Base-by-base conservation (phyloP, 345 rosid species). In the Sonneratia alba region DNA sequence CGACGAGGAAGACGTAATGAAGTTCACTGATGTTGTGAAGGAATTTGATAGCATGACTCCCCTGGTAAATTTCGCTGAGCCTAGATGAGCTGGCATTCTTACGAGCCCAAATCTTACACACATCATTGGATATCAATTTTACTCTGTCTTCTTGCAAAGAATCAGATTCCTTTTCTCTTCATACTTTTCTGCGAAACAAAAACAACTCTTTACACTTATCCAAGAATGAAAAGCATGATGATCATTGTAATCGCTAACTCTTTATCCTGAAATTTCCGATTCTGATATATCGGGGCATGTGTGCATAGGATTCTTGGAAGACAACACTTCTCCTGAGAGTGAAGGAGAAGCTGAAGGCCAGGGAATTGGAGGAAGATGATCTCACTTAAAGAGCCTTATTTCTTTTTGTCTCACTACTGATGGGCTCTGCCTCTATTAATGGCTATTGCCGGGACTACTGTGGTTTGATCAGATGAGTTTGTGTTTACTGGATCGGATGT, bases 11-110 rank as follows among this genome's bases (percentile, higher is more conserved):
- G 99, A 96, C 74, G 71, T 92, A n/a, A 81, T 83, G 34, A 88
- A 88, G 83, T 96, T 96, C 76, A 91, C 97, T 38, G 94, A 89
- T 55, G 92, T 83, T 73, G 85, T 96, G 48, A 92, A 96, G 91
- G 99, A 96, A 80, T 96, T 85, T 70, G 98, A 96, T 75, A 86
- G 98, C 91, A 96, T 96, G 99, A 92, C 98, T 71, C 90, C 97
- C 3, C 81, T 96, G 98, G 99, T 96, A 88, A 38, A 42, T 12
- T 32, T 3, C 43, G 7, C 36, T 21, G 8, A 18, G 21, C 53
- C 70, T 43, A 42, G 27, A 68, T 1, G 18, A 10, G 22, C 7
- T 68, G 43, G 15, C 34, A 38, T 11, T 43, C 21, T 3, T 21
- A 6, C 5, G 3, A 36, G 24, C 15, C 6, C 19, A 7, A 14